Evolutionary conservation across 1,139 yeast species (phyloP).

Genomic region (Meyerozyma elateridarum): DNA sequence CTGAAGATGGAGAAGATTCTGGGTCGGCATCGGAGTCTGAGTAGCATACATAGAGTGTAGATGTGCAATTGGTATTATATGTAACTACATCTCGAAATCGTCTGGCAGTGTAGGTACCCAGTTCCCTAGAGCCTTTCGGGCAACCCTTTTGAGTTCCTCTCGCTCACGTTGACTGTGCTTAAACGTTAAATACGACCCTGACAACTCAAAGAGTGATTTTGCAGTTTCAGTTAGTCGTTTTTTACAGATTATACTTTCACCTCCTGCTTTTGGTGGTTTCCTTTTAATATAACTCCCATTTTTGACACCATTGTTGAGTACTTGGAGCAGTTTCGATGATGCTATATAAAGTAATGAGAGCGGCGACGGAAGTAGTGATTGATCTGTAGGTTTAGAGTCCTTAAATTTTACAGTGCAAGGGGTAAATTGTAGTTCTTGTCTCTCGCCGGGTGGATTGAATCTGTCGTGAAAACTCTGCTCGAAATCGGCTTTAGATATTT

Average conservation of each 20-base stretch:
- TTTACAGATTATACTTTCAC: constrained; percentile 41
- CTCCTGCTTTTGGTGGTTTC: constrained; percentile 40
- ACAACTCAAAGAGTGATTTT: constrained; percentile 10
- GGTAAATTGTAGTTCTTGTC: constrained; percentile 8
- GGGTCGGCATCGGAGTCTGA: constrained; percentile 37
- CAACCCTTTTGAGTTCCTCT: constrained; percentile 20
- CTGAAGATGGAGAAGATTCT: constrained; percentile 15
- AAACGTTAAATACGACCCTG: constrained; percentile 20
- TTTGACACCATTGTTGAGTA: constrained; percentile 49
- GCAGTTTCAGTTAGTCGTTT: constrained; percentile 18
- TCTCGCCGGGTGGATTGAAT: constrained; percentile 13
- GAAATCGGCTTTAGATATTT: constrained; percentile 31
- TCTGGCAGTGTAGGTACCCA: constrained; percentile 34
- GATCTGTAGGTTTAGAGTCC: too few relatives aligned
- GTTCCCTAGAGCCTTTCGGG: constrained; percentile 18
- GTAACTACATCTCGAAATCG: constrained; percentile 20
- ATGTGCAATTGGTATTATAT: constrained; percentile 2
- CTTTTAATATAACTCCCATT: constrained; percentile 47
- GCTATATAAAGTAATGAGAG: constrained; percentile 31
- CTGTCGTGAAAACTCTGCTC: constrained; percentile 49
- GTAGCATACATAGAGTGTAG: constrained; percentile 8
- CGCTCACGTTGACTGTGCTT: constrained; percentile 22
- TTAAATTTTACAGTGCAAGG: too few relatives aligned
- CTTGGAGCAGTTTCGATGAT: constrained; percentile 27
- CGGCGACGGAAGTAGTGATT: constrained; percentile 25